These are phyloP conservation scores for Fusarium virguliforme DNA, from an alignment of 2,329 filamentous ascomycete species.

Conservation along the genomic window DNA sequence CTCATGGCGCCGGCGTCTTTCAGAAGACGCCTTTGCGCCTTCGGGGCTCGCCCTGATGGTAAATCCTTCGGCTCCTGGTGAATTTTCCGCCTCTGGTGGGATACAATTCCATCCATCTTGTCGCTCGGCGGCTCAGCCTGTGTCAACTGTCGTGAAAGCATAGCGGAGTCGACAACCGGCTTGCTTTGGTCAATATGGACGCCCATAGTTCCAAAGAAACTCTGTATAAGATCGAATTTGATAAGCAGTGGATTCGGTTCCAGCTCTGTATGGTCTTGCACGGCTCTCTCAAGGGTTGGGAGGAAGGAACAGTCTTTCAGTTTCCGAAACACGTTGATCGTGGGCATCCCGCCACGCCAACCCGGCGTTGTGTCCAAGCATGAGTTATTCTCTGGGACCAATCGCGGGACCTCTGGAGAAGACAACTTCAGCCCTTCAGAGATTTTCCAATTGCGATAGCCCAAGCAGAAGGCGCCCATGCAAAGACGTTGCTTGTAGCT, in stretches of 20 bases:
- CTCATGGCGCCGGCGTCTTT: neutral
- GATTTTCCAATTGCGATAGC: conserved; percentile 5
- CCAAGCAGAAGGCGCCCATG: neutral
- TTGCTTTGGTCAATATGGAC: neutral
- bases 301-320: neutral
- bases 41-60: neutral
- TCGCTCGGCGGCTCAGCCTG: neutral
- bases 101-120: neutral
- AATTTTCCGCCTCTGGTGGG: neutral
- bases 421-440: neutral
- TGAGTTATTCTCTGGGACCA: neutral
- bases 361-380: neutral
- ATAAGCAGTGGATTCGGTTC: neutral
- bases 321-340: neutral
- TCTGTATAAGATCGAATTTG: neutral
- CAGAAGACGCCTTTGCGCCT: neutral
- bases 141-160: neutral
- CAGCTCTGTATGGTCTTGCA: neutral
- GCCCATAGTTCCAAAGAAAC: neutral
- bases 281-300: neutral
- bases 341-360: neutral
- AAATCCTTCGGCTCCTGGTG: neutral
- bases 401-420: neutral
- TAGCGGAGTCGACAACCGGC: neutral
- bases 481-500: neutral